These are phyloP conservation scores for Wickerhamomyces kurtzmanii DNA, from an alignment of 805 yeast species.

Conservation along the genomic window DNA sequence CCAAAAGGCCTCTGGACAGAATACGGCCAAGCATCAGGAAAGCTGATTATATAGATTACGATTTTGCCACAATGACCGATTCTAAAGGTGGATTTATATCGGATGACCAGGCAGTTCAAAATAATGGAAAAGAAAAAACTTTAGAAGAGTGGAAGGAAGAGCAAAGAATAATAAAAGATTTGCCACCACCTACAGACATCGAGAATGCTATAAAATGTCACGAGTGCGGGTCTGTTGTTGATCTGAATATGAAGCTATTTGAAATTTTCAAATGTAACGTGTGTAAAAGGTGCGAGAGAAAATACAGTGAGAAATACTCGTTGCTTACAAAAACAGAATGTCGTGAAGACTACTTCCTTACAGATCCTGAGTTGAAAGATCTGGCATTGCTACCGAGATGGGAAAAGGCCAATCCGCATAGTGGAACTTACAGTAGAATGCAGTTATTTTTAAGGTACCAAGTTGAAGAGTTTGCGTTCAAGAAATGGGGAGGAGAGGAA, in stretches of 20 bases:
- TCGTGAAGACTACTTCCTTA: slow-evolving; percentile 80
- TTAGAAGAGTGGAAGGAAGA: slow-evolving; percentile 39
- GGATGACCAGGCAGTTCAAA: neutral
- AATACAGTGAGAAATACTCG: slow-evolving; percentile 80
- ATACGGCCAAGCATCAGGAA: slow-evolving; percentile 41
- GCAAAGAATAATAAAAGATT: slow-evolving; percentile 36
- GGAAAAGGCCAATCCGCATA: slow-evolving; percentile 92
- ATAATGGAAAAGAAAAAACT: slow-evolving; percentile 19
- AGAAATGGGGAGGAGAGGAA: slow-evolving; percentile 91
- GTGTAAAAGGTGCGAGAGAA: slow-evolving; percentile 68
- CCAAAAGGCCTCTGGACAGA: slow-evolving; percentile 15
- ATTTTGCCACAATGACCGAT: slow-evolving; percentile 86
- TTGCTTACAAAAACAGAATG: slow-evolving; percentile 93
- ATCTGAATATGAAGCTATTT: slow-evolving; percentile 63
- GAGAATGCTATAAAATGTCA: slow-evolving; percentile 70
- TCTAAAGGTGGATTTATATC: slow-evolving; percentile 74
- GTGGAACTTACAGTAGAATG: slow-evolving; percentile 83
- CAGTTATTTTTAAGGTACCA: slow-evolving; percentile 84
- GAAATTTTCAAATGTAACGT: slow-evolving; percentile 68
- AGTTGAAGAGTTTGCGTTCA: slow-evolving; percentile 87
- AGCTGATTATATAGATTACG: slow-evolving; percentile 72
- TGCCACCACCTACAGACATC: slow-evolving; percentile 66
- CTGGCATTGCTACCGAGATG: slow-evolving; percentile 55
- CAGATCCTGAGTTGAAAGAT: slow-evolving; percentile 89
- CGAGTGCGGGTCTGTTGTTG: slow-evolving; percentile 70